Base-by-base conservation (phyloP, 805 yeast genomes). In the Isabelozyma heimii region DNA sequence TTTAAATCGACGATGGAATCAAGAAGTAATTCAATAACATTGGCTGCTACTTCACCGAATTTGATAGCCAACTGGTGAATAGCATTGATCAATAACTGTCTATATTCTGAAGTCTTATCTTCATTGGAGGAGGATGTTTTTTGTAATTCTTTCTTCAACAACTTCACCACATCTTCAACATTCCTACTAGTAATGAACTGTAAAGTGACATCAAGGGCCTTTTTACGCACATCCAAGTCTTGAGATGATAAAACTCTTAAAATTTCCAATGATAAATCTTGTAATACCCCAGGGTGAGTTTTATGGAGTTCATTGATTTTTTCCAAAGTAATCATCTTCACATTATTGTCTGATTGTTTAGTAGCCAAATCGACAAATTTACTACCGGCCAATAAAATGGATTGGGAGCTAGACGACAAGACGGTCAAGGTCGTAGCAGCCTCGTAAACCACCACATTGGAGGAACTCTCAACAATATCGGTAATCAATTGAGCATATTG, bases 311-410 rank as follows among this genome's bases (percentile, higher is more conserved):
- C 90, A 58, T 81, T 81, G 51, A 94, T 84, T 67, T 95, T 83
- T 63, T 90, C 94, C 62, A 94, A 77, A 16, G 96, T 94, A 61
- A 92, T 91, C 55, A 94, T 80, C 70, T 95, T 95, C 59, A 92
- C 91, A 62, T 91, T 94, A 72, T 89, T 91, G 69, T 94, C 98
- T n/a, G 96, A 79, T 65, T 91, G 98, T 63, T 87, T 89, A 57
- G 85, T 84, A 33, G 97, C 96, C 58, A 94, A 77, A 50, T 89
- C 96, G 52, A 92, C 84, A 61, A 90, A 87, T 66, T 90, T 90
- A 48, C 83, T 69, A 38, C 96, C 98, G 13, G 97, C 94, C 52
- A 84, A 80, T 47, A 83, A 73, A 48, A 92, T 79, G 15, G 87
- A 83, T 15, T 81, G 71, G 24, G 91, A 86, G 47, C 84, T 82